These are phyloP conservation scores for Saturnispora hagleri DNA, from an alignment of 805 yeast species.

Conservation along the genomic window DNA sequence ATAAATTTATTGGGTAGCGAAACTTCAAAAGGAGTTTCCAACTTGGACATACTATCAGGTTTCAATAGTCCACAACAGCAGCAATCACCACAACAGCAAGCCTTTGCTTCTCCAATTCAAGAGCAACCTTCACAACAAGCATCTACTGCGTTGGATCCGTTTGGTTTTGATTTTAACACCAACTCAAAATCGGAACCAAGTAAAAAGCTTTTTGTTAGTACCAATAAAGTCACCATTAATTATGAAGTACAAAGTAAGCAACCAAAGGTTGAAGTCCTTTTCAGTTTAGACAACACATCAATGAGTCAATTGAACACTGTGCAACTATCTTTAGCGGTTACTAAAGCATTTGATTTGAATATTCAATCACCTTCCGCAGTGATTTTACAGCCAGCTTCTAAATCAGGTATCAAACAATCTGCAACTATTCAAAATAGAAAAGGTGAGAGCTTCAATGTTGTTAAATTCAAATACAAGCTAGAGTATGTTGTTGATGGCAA, in stretches of 20 bases:
- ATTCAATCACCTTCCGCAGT: slow-evolving; percentile 23
- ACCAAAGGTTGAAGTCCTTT: slow-evolving; percentile 14
- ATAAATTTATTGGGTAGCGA: slow-evolving; percentile 25
- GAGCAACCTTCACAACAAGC: slow-evolving; percentile 4
- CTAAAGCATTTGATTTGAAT: slow-evolving; percentile 24
- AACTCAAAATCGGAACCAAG: slow-evolving; percentile 6
- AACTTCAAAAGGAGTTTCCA: slow-evolving; percentile 8
- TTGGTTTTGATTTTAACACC: slow-evolving; percentile 26
- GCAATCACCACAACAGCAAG: slow-evolving; percentile 4
- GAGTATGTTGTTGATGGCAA: slow-evolving; percentile 42
- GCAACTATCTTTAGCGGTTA: slow-evolving; percentile 28
- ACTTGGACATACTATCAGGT: slow-evolving; percentile 11
- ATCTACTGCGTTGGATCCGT: slow-evolving; percentile 25
- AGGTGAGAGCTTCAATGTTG: slow-evolving; percentile 9
- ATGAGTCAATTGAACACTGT: slow-evolving; percentile 44
- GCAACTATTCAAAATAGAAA: slow-evolving; percentile 17
- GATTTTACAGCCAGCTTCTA: slow-evolving; percentile 11
- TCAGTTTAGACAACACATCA: slow-evolving; percentile 21
- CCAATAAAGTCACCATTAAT: slow-evolving; percentile 19
- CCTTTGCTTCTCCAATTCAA: slow-evolving; percentile 3
- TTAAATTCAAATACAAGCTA: slow-evolving; percentile 72
- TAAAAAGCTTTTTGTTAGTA: slow-evolving; percentile 10
- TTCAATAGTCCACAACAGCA: slow-evolving; percentile 10
- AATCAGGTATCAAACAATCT: slow-evolving; percentile 21
- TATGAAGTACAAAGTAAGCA: slow-evolving; percentile 16